Conservation (phyloP, 768 basidiomycete genomes). For the Leccinellum luteum region DNA sequence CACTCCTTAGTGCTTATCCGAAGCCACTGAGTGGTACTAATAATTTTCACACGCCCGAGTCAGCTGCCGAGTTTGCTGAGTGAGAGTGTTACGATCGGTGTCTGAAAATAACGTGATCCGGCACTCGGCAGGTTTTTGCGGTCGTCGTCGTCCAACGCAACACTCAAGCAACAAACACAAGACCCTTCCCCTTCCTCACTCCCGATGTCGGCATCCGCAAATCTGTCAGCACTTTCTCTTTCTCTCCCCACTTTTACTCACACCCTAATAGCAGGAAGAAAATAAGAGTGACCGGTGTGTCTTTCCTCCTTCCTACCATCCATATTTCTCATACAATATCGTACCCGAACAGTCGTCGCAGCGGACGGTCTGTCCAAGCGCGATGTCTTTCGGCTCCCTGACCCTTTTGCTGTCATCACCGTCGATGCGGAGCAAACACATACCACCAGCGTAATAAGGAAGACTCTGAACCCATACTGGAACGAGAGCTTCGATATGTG, state of each 20-base stretch:
- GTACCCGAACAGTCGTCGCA: slow-evolving; percentile 72
- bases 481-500: slow-evolving; percentile 98
- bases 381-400: slow-evolving; percentile 93
- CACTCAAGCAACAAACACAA: too few relatives aligned
- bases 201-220: slow-evolving; percentile 28
- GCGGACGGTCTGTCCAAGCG: slow-evolving; percentile 93
- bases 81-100: slow-evolving; percentile 25
- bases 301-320: not conserved
- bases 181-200: slow-evolving; percentile 5
- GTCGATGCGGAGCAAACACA: slow-evolving; percentile 98
- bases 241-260: slow-evolving; percentile 7
- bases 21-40: too few relatives aligned
- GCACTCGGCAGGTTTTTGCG: slow-evolving; percentile 5
- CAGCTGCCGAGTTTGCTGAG: slow-evolving; percentile 20
- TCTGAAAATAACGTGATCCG: slow-evolving; percentile 27
- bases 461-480: slow-evolving; percentile 94
- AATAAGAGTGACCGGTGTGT: slow-evolving; percentile 74
- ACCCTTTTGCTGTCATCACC: slow-evolving; percentile 97
- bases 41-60: not conserved
- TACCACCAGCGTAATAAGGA: slow-evolving; percentile 96
- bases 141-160: slow-evolving; percentile 10
- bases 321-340: not conserved
- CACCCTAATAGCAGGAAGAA: slow-evolving; percentile 51
- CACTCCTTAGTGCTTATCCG: too few relatives aligned
- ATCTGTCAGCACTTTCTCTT: slow-evolving; percentile 24